Percentiles rank a stretch among this genome's conserved stretches.
Evolutionary conservation across 768 basidiomycete species (phyloP).

Genomic region (Cubamyces lactineus): DNA sequence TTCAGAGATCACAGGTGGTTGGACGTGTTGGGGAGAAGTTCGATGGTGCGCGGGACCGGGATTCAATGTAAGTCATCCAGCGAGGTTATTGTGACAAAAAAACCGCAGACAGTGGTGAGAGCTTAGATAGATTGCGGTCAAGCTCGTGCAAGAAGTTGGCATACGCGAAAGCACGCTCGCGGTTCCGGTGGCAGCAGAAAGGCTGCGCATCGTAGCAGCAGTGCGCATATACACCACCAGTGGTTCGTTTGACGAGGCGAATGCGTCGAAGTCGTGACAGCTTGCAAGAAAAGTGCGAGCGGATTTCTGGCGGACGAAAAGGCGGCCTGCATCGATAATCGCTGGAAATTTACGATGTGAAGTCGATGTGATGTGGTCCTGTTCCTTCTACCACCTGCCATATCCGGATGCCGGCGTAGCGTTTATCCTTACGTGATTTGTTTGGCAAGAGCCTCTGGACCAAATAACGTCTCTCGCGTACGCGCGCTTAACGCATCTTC

Average conservation of each 20-base stretch:
- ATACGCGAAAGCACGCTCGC: no score
- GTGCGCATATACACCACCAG: no score
- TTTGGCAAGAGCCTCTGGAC: constrained; percentile 31
- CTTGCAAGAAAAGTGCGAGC: background rate
- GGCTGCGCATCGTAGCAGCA: no score
- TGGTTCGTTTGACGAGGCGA: background rate
- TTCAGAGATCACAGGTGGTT: no score
- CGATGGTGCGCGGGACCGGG: no score
- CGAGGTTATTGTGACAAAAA: no score
- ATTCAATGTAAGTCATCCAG: no score
- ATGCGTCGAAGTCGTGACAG: background rate
- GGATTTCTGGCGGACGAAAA: background rate
- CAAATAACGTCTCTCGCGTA: constrained; percentile 26
- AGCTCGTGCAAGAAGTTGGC: no score
- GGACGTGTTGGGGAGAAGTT: no score
- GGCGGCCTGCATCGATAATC: constrained; percentile 13
- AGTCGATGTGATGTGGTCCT: constrained; percentile 20
- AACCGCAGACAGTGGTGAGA: no score
- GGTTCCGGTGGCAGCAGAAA: no score
- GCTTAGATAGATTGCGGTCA: no score
- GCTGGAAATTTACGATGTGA: constrained; percentile 19
- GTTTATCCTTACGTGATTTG: constrained; percentile 22
- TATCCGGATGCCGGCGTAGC: constrained; percentile 20
- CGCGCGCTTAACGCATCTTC: background rate
- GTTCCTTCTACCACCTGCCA: constrained; percentile 23